Percentiles rank a stretch among this genome's conserved stretches.
Conservation (phyloP, 2,329 filamentous ascomycete species). For the Diaporthe velutina region DNA sequence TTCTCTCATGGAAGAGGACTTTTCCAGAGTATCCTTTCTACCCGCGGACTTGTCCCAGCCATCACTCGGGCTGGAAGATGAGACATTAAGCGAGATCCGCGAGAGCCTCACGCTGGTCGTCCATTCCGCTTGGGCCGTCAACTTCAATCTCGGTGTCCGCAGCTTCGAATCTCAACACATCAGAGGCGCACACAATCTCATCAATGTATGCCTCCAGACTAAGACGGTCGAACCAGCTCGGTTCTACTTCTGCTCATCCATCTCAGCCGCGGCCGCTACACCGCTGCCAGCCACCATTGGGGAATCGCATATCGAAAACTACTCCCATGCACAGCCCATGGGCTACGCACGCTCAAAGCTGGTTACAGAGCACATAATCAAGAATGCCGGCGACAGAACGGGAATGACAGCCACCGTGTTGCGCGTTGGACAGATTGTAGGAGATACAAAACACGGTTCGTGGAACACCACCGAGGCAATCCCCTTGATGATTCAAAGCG, state of each 20-base stretch:
- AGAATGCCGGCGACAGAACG: constrained; percentile 46
- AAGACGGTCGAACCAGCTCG: neutral
- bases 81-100: neutral
- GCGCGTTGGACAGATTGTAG: constrained; percentile 60
- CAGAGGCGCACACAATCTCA: constrained; percentile 31
- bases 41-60: constrained; percentile 1
- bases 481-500: constrained; percentile 61
- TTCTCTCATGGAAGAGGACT: neutral
- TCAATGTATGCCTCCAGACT: constrained; percentile 3
- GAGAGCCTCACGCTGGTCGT: constrained; percentile 27
- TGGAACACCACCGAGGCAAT: constrained; percentile 65
- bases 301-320: constrained; percentile 51
- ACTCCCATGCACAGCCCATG: constrained; percentile 53
- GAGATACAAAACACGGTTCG: constrained; percentile 57
- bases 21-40: neutral
- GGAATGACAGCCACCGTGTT: constrained; percentile 53
- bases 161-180: constrained; percentile 37
- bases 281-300: constrained; percentile 50
- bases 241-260: constrained; percentile 33
- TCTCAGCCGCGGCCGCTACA: constrained; percentile 50
- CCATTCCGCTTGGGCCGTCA: constrained; percentile 35
- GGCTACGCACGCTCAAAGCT: constrained; percentile 33
- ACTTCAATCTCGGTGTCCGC: constrained; percentile 35
- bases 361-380: constrained; percentile 33
- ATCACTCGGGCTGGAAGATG: constrained; percentile 14